Conservation (phyloP, 202 grass and related monocot species). For the Hordeum pubiflorum region DNA sequence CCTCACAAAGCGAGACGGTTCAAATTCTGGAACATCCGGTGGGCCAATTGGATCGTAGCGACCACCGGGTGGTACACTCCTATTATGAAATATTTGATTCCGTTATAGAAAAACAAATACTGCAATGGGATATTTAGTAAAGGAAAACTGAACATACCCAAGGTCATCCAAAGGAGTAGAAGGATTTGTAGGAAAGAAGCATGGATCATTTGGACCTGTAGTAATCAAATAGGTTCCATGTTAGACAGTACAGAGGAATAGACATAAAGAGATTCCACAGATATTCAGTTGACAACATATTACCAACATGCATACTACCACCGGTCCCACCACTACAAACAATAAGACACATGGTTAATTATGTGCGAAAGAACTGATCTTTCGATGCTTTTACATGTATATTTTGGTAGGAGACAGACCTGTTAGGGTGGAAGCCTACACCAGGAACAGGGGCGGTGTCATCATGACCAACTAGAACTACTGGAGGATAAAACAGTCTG, state of each 20-base stretch:
- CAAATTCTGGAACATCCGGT: constrained; percentile 70
- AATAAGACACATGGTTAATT: constrained; percentile 8
- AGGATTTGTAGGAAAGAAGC: constrained; percentile 68
- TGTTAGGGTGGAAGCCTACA: constrained; percentile 62
- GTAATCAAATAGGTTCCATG: neutral
- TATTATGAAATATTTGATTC: constrained; percentile 37
- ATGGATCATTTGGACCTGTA: constrained; percentile 73
- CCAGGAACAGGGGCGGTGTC: constrained; percentile 66
- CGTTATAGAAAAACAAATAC: neutral
- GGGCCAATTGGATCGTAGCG: constrained; percentile 84
- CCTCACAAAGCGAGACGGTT: constrained; percentile 70
- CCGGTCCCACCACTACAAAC: constrained; percentile 50
- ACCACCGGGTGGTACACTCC: constrained; percentile 47
- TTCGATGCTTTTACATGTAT: neutral
- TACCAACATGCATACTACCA: constrained; percentile 86
- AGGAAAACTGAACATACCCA: constrained; percentile 35
- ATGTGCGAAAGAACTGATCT: neutral
- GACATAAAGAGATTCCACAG: neutral
- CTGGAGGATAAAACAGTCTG: constrained; percentile 68
- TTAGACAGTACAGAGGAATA: neutral
- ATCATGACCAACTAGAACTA: constrained; percentile 47
- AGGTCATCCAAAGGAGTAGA: constrained; percentile 35
- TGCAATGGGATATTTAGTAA: neutral
- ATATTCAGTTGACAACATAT: constrained; percentile 14
- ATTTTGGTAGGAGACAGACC: constrained; percentile 36